Conservation (phyloP, 2,329 filamentous ascomycete genomes). For the Arthrobotrys sinensis region DNA sequence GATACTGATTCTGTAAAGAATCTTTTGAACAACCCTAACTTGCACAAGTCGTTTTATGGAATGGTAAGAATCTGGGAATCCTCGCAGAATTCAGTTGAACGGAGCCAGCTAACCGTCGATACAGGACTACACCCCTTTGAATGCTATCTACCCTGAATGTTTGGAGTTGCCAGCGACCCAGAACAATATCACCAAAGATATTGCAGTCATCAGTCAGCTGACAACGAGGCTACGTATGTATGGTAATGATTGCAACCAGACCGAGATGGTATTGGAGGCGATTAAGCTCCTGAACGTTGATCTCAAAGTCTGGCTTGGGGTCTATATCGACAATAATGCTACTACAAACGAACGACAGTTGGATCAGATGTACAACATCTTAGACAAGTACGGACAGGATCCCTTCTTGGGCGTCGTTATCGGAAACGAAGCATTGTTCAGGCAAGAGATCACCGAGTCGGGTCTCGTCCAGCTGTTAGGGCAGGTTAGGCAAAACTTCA, state of each 20-base stretch:
- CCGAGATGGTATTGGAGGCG: constrained; percentile 89
- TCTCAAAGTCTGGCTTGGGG: constrained; percentile 93
- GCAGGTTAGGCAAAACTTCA: constrained; percentile 81
- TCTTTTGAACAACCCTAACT: constrained; percentile 82
- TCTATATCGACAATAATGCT: constrained; percentile 87
- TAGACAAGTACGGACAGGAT: constrained; percentile 77
- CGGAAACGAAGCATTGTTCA: constrained; percentile 77
- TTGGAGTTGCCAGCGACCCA: constrained; percentile 83
- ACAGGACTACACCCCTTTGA: constrained; percentile 88
- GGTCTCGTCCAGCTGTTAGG: constrained; percentile 77
- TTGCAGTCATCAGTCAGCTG: constrained; percentile 90
- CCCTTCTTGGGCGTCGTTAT: constrained; percentile 85
- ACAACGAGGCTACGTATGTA: constrained; percentile 91
- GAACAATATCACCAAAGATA: constrained; percentile 92
- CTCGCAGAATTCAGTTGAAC: not conserved
- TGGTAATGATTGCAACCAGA: constrained; percentile 97
- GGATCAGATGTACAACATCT: constrained; percentile 84
- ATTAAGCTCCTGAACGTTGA: constrained; percentile 81
- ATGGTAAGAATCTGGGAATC: constrained; percentile 69
- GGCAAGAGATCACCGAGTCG: constrained; percentile 79
- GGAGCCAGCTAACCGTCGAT: constrained; percentile 10
- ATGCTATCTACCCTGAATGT: constrained; percentile 91
- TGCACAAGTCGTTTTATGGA: constrained; percentile 94
- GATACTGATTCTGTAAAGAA: constrained; percentile 73
- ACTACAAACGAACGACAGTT: constrained; percentile 90